Evolutionary conservation across 2,329 filamentous ascomycete genomes (phyloP).

Genomic region (Penicillium paneum): DNA sequence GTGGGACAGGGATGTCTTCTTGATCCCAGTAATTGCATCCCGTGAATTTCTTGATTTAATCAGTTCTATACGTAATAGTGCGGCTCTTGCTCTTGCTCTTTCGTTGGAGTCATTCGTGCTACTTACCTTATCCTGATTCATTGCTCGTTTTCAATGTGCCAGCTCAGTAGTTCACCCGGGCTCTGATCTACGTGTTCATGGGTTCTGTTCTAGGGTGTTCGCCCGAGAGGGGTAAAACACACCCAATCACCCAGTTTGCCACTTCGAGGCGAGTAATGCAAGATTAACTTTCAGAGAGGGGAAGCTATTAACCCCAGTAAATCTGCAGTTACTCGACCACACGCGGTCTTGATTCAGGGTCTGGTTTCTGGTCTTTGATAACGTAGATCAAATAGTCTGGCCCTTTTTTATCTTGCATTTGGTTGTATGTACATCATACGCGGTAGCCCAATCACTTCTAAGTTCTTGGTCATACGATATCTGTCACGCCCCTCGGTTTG

Average conservation of each 20-base stretch:
- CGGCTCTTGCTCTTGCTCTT: neutral
- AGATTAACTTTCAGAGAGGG: constrained; percentile 16
- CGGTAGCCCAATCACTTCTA: neutral
- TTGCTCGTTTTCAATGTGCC: neutral
- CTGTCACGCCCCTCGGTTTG: neutral
- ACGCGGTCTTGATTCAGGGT: neutral
- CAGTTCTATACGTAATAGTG: neutral
- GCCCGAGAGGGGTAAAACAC: constrained; percentile 1
- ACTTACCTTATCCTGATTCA: neutral
- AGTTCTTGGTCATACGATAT: neutral
- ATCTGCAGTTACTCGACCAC: neutral
- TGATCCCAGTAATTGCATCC: neutral
- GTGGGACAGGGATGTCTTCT: neutral
- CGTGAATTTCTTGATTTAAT: neutral
- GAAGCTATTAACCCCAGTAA: neutral
- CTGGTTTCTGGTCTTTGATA: neutral
- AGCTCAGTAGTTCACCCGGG: neutral
- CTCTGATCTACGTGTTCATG: constrained; percentile 2
- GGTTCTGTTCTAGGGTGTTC: neutral
- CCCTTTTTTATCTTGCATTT: neutral
- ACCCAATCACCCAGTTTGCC: constrained; percentile 11
- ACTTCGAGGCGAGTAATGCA: constrained; percentile 15
- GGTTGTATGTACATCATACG: neutral
- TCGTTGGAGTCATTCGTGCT: too few relatives aligned
- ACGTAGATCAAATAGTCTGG: neutral